These are phyloP conservation scores for Macrolepiota fuliginosa DNA, from an alignment of 768 basidiomycete genomes.

Conservation along the genomic window DNA sequence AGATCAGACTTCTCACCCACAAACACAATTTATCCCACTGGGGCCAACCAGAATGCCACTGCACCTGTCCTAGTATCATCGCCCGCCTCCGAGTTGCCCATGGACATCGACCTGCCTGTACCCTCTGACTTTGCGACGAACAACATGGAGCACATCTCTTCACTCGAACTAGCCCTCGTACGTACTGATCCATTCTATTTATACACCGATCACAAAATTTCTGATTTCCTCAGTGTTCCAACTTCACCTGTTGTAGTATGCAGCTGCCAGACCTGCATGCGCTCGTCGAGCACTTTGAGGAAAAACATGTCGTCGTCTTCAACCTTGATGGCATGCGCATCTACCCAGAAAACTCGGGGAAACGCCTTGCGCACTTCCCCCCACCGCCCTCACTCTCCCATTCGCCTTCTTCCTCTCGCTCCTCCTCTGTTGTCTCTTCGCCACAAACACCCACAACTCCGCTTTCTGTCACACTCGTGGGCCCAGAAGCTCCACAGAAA, in stretches of 20 bases:
- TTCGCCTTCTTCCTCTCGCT: slow-evolving; percentile 18
- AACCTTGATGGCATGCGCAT: slow-evolving; percentile 28
- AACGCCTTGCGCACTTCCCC: slow-evolving; percentile 9
- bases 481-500: background rate
- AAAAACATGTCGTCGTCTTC: slow-evolving; percentile 26
- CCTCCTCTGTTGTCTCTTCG: slow-evolving; percentile 18
- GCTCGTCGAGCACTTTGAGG: slow-evolving; percentile 51
- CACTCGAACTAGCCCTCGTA: slow-evolving; percentile 27
- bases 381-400: slow-evolving; percentile 14
- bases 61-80: background rate
- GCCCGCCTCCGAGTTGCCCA: slow-evolving; percentile 1
- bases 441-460: slow-evolving; percentile 18
- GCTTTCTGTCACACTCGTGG: slow-evolving; percentile 7
- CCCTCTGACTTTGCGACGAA: slow-evolving; percentile 13
- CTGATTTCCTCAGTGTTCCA: slow-evolving; percentile 21
- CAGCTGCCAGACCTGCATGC: slow-evolving; percentile 45
- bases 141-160: slow-evolving; percentile 25
- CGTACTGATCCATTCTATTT: slow-evolving; percentile 14
- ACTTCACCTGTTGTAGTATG: slow-evolving; percentile 49
- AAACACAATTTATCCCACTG: slow-evolving; percentile 7
- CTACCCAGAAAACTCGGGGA: slow-evolving; percentile 23
- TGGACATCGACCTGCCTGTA: slow-evolving; percentile 12
- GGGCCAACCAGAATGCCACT: background rate
- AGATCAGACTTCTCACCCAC: slow-evolving; percentile 10
- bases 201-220: slow-evolving; percentile 9